phyloP scores from a whole-genome alignment of 1,139 yeast species.

The Debaryomyces udenii region DNA sequence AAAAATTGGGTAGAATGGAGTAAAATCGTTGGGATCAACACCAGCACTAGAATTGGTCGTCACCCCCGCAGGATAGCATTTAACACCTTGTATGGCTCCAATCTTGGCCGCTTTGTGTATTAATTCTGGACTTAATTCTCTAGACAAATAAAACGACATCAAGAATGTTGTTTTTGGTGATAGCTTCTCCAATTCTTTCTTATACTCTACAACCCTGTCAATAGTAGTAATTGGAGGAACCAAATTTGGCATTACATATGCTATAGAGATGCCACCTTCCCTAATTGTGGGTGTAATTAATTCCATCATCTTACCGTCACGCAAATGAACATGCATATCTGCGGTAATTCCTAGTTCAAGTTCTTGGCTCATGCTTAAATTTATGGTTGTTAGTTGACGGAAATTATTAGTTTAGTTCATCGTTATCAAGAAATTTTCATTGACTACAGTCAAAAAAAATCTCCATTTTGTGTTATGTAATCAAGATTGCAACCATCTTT shows the following conservation, averaged over 20 bases:
- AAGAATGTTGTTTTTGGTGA: constrained; percentile 85
- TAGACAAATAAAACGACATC: constrained; percentile 85
- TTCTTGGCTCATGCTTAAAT: constrained; percentile 23
- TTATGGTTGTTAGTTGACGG: constrained; percentile 1
- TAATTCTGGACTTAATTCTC: constrained; percentile 80
- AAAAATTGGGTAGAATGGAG: constrained; percentile 84
- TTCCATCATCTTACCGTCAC: constrained; percentile 93
- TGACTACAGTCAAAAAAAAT: neutral
- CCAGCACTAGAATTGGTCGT: constrained; percentile 95
- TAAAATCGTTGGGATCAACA: constrained; percentile 89
- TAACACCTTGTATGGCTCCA: constrained; percentile 79
- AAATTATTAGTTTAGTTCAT: neutral
- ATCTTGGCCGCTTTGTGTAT: constrained; percentile 75
- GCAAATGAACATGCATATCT: constrained; percentile 94
- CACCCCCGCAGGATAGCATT: constrained; percentile 98
- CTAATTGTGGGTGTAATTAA: constrained; percentile 87
- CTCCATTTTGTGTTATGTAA: constrained; percentile 11
- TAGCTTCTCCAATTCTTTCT: constrained; percentile 59
- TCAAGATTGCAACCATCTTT: neutral
- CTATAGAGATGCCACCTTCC: constrained; percentile 88
- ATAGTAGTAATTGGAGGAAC: constrained; percentile 91
- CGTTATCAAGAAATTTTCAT: constrained; percentile 10
- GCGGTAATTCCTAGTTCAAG: constrained; percentile 82
- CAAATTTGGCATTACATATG: constrained; percentile 94
- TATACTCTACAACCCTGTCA: constrained; percentile 71